Conservation (phyloP, 176 grass and related monocot species). For the Triticum aestivum region IWGSC_CS_RefSeq_v2.1 NC_057803.1:114501578-114502077, state of each 20-base stretch:
- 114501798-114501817: not conserved
- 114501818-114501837: constrained; percentile 1
- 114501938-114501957: not conserved
- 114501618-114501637: not conserved
- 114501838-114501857: constrained; percentile 74
- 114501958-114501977: not conserved
- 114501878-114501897: constrained; percentile 95
- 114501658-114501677: not conserved
- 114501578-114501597: not conserved
- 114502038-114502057: constrained; percentile 17
- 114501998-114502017: constrained; percentile 1
- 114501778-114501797: constrained; percentile 5
- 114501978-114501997: not conserved
- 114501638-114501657: not conserved
- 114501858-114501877: constrained; percentile 98
- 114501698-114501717: not conserved
- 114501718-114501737: not conserved
- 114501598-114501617: not conserved
- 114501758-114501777: not conserved
- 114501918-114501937: constrained; percentile 74
- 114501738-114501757: not conserved
- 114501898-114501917: constrained; percentile 96
- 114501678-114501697: not conserved
- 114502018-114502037: constrained; percentile 9
- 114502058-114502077: constrained; percentile 85